Conservation (phyloP, 2,329 filamentous ascomycete genomes). For the Monascus ruber region DNA sequence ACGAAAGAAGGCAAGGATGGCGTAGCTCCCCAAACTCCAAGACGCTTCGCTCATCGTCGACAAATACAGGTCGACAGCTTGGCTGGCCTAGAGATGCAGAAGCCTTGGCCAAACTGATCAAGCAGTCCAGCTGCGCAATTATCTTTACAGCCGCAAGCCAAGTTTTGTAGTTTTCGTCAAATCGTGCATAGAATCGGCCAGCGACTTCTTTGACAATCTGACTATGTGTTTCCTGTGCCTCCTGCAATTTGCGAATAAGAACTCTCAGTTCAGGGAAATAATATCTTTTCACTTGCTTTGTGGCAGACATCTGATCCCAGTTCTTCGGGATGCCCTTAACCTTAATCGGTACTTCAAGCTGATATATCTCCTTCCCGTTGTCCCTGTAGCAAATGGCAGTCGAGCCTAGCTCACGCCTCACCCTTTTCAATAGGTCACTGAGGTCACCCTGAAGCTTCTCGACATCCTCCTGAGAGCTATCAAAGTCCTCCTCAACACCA, state of each 20-base stretch:
- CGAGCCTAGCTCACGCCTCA: constrained; percentile 63
- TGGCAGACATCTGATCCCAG: constrained; percentile 96
- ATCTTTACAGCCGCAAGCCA: constrained; percentile 90
- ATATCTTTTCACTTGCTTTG: constrained; percentile 79
- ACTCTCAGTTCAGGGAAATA: constrained; percentile 76
- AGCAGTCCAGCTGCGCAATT: constrained; percentile 83
- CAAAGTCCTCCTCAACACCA: constrained; percentile 86
- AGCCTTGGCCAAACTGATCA: constrained; percentile 84
- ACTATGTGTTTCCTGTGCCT: constrained; percentile 84
- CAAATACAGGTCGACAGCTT: constrained; percentile 77
- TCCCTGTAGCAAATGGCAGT: constrained; percentile 65
- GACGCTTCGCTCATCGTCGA: constrained; percentile 71
- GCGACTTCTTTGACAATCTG: constrained; percentile 85
- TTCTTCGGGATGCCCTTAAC: constrained; percentile 68
- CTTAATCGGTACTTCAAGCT: constrained; percentile 79
- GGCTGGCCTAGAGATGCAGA: constrained; percentile 75
- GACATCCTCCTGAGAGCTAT: constrained; percentile 66
- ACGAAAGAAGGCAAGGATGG: constrained; percentile 87
- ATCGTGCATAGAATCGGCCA: constrained; percentile 70
- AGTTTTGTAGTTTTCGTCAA: constrained; percentile 71
- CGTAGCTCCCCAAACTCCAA: constrained; percentile 88
- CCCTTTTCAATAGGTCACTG: constrained; percentile 56
- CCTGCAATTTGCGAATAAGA: constrained; percentile 78
- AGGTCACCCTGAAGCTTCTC: constrained; percentile 64
- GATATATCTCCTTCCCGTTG: constrained; percentile 93